A percentile compares a stretch with the other conserved stretches of the same genome.
Evolutionary conservation across 2,329 filamentous ascomycete genomes (phyloP).

Genomic region (Triangularia verruculosa): DNA sequence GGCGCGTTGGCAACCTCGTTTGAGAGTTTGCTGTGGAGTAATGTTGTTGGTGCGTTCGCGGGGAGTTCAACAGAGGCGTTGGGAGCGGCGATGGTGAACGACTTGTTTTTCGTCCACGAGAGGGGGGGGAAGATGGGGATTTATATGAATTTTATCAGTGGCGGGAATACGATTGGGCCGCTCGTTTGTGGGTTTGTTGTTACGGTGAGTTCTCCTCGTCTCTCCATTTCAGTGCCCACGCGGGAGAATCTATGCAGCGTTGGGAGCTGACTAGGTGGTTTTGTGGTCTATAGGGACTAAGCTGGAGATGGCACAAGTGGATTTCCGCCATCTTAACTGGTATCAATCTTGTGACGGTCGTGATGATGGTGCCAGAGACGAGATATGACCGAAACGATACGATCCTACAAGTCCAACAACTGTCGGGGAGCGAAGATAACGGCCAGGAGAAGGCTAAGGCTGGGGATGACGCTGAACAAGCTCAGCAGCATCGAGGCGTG

Average conservation of each 20-base stretch:
- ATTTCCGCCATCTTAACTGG: constrained; percentile 30
- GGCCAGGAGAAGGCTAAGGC: not conserved
- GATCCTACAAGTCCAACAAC: not conserved
- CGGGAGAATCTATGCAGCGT: too few species aligned
- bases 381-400: constrained; percentile 26
- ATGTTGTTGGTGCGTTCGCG: constrained; percentile 44
- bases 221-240: too few species aligned
- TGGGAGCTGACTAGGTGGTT: not conserved
- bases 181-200: constrained; percentile 34
- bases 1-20: constrained; percentile 41
- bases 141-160: constrained; percentile 33
- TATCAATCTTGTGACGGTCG: constrained; percentile 31
- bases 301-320: constrained; percentile 36
- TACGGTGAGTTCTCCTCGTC: constrained; percentile 9
- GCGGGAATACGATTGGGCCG: constrained; percentile 33
- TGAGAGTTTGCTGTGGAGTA: constrained; percentile 42
- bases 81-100: constrained; percentile 36
- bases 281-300: constrained; percentile 18
- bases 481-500: not conserved
- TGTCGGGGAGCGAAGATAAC: constrained; percentile 9
- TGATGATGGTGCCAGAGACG: constrained; percentile 34
- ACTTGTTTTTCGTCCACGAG: constrained; percentile 36
- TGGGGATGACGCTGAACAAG: not conserved
- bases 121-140: constrained; percentile 33
- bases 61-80: constrained; percentile 44